Evolutionary conservation across 2,329 filamentous ascomycete species (phyloP), one percentile per base, ranked within the genome.

Genomic region (Colletotrichum tropicicola): DNA sequence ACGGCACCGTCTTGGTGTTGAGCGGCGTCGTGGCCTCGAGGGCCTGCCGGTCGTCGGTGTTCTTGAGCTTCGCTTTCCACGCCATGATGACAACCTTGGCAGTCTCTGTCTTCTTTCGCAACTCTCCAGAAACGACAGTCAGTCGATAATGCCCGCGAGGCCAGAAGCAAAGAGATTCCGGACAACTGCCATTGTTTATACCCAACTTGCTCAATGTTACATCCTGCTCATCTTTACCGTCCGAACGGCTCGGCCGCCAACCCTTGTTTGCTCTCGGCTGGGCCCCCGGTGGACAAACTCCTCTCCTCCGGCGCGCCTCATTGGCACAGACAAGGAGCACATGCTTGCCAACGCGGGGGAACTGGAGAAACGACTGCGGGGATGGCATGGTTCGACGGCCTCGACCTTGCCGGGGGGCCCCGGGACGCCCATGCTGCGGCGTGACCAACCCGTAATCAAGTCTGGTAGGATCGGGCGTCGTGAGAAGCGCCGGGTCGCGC

Each of bases 11-110:
- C 37, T 65, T 62, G 23, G 62, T 51, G 44, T 49, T 56, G 5
- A 41, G 9, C 9, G 62, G 58, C 44, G 62, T 65, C 13, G 62
- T 65, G 2, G 62, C 28, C 44, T 65, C 62, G 12, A 65, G 30
- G 7, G 62, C 62, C 21, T 47, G 57, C 2, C 62, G 62, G 21
- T 65, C 23, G 51, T 62, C 44, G 28, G 35, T 39, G 5, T 65
- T 61, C 15, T 51, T 45, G 41, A 62, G 25, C 15, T 59, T 51
- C 49, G 41, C 35, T 19, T 61, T 51, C 49, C 62, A 65, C 4
- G 49, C 44, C 62, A 65, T 65, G n/a, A 3, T 51, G 39, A 13
- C 6, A 39, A 15, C 3, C 5, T 5, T 5, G 27, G 17, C 3
- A 4, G 9, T n/a, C 15, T 32, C 15, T n/a, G n/a, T 17, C 15